These are phyloP conservation scores for Exophiala alcalophila DNA, from an alignment of 2,329 filamentous ascomycete genomes.

Conservation along the genomic window DNA sequence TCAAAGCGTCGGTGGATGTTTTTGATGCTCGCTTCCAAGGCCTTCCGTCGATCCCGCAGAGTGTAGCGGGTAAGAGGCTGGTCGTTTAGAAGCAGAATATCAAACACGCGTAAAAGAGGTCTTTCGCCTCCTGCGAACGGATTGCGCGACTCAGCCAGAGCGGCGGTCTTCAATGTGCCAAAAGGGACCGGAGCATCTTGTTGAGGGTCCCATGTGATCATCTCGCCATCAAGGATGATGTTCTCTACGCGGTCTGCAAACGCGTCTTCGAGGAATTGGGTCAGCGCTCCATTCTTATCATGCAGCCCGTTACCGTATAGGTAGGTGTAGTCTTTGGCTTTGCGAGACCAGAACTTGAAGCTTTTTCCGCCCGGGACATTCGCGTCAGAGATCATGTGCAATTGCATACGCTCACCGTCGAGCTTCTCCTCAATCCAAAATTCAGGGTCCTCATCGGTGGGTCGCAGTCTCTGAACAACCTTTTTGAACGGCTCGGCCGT, in stretches of 20 bases:
- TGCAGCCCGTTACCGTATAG: slow-evolving; percentile 77
- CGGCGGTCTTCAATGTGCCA: slow-evolving; percentile 89
- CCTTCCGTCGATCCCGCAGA: slow-evolving; percentile 72
- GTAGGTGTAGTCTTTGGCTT: slow-evolving; percentile 94
- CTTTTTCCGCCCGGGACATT: slow-evolving; percentile 63
- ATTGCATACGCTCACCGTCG: slow-evolving; percentile 93
- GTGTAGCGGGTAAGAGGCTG: slow-evolving; percentile 76
- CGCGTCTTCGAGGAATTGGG: slow-evolving; percentile 71
- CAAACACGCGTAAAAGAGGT: slow-evolving; percentile 82
- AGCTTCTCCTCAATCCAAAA: slow-evolving; percentile 99
- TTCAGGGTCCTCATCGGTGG: slow-evolving; percentile 65
- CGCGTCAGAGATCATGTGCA: slow-evolving; percentile 80
- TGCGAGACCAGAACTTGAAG: slow-evolving; percentile 91
- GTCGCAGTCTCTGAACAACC: slow-evolving; percentile 66
- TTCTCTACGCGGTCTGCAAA: slow-evolving; percentile 77
- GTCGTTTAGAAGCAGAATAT: slow-evolving; percentile 86
- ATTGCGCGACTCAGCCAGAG: slow-evolving; percentile 73
- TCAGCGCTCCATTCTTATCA: slow-evolving; percentile 73
- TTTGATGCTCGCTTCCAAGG: slow-evolving; percentile 68
- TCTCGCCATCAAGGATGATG: slow-evolving; percentile 92
- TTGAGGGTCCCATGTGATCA: slow-evolving; percentile 95
- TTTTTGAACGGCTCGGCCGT: slow-evolving; percentile 48
- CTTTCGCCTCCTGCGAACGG: slow-evolving; percentile 64
- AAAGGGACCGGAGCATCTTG: slow-evolving; percentile 83
- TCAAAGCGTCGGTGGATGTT: slow-evolving; percentile 75